phyloP scores from a whole-genome alignment of 202 grass and related monocot genomes.

The Tripidium arundinaceum region DNA sequence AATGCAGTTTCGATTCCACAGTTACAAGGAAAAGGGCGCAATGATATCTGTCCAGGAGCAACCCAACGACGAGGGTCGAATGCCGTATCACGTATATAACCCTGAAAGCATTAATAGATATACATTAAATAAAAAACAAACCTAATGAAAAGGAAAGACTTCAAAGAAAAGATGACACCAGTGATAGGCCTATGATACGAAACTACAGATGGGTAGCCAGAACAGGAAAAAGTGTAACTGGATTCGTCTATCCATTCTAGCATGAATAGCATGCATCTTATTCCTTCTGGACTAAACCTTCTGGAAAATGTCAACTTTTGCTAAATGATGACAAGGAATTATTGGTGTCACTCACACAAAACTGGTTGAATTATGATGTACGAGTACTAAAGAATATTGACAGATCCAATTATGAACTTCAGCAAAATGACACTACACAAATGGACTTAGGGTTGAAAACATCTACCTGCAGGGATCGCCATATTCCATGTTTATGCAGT shows the following conservation, averaged over 20 bases:
- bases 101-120: conserved; percentile 49
- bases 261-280: background rate
- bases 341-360: background rate
- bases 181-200: background rate
- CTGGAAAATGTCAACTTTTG: background rate
- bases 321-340: background rate
- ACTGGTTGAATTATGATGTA: conserved; percentile 8
- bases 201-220: background rate
- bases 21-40: conserved; percentile 63
- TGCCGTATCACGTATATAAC: conserved; percentile 74
- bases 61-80: conserved; percentile 87
- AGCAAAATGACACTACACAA: conserved; percentile 20
- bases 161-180: background rate
- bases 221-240: background rate
- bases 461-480: conserved; percentile 67
- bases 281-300: background rate
- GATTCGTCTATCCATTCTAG: background rate
- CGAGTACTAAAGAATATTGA: conserved; percentile 24
- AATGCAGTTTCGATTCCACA: conserved; percentile 46
- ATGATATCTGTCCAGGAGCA: conserved; percentile 73
- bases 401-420: conserved; percentile 14
- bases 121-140: conserved; percentile 17
- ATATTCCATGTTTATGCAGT: conserved; percentile 75
- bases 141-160: background rate
- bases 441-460: conserved; percentile 16